Evolutionary conservation across 768 basidiomycete species (phyloP), one percentile per base, ranked within the genome.

Genomic region (Termitomyces sp.): DNA sequence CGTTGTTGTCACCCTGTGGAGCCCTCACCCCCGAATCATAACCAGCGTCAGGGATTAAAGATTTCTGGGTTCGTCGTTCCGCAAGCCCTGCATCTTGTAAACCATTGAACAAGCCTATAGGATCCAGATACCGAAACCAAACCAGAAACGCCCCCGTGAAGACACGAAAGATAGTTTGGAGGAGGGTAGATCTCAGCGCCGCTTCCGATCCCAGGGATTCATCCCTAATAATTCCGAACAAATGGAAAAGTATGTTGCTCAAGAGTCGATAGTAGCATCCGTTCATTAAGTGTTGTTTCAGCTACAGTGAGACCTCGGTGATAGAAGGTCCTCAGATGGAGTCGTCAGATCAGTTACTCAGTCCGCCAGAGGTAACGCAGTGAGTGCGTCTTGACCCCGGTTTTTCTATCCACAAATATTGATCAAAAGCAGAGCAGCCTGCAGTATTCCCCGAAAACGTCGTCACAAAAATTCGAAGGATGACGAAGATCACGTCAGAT

Each of bases 401-500:
- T 13, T 15, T 12, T 15, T 35, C 33, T 35, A 11, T 35, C 15
- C 33, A 10, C 16, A 13, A 38, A 18, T 38, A 18, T 38, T 38
- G 38, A 38, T 38, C 9, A 38, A 9, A 18, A 18, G 38, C n/a
- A 38, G n/a, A 38, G 16, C n/a, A 35, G 3, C 20, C 20, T 18
- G n/a, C 7, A 31, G 9, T 15, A 9, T 35, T 9, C 46, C 16
- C 35, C 46, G 22, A 22, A 53, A 46, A 35, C 47, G 35, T 23
- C 22, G 33, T 46, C 51, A 35, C 13, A 39, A 27, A 29, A 27
- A 44, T 31, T 36, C 44, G 18, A 42, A 50, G 10, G 40, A 40
- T 40, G 44, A 40, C 33, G 44, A 50, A 13, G 56, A 58, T 18
- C 45, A 57, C 13, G 40, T 16, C 31, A 49, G 56, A 50, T 56